These are phyloP conservation scores for Euphorbia lathyris DNA, from an alignment of 345 rosid species.

Conservation along the genomic window DNA sequence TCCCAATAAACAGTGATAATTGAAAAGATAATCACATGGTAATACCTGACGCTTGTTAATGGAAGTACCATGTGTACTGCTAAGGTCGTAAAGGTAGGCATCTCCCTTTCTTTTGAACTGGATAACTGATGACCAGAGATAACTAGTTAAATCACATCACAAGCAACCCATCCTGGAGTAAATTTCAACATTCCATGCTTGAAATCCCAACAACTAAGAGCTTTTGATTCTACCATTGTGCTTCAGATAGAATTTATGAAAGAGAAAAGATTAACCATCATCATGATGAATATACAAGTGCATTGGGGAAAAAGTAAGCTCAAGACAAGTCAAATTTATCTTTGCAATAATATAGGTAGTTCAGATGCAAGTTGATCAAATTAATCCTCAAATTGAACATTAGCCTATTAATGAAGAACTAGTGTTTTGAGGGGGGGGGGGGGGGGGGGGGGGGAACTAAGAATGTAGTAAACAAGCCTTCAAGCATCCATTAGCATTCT, in stretches of 20 bases:
- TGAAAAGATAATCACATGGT: background rate
- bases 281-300: background rate
- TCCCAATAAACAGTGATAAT: background rate
- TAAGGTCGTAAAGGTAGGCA: constrained; percentile 79
- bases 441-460: no score
- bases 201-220: background rate
- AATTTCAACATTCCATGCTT: background rate
- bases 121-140: constrained; percentile 49
- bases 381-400: background rate
- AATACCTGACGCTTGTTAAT: constrained; percentile 78
- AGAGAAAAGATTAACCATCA: background rate
- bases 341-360: background rate
- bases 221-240: background rate
- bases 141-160: constrained; percentile 2
- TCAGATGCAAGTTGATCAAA: background rate
- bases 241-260: background rate
- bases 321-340: background rate
- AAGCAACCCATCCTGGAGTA: background rate
- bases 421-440: background rate
- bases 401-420: background rate
- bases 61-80: constrained; percentile 81
- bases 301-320: background rate
- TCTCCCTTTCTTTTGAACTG: constrained; percentile 80
- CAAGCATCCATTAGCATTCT: background rate
- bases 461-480: background rate